A percentile compares a stretch with the other conserved stretches of the same genome.
phyloP scores from a whole-genome alignment of 148 eudicot species.

The Diospyros lotus region DNA sequence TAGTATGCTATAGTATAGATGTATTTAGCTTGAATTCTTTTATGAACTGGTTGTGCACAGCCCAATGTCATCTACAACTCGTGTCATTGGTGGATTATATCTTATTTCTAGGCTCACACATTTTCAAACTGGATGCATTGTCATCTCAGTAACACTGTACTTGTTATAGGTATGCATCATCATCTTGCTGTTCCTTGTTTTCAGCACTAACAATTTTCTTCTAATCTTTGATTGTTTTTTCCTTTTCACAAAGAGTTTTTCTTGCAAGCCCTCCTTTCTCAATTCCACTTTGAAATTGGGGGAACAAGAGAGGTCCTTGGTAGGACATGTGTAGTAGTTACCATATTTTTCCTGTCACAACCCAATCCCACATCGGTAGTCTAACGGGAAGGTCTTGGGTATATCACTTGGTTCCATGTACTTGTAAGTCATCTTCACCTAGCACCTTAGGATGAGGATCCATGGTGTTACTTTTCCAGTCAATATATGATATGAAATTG shows the following conservation, averaged over 20 bases:
- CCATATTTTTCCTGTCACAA: background rate
- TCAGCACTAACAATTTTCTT: background rate
- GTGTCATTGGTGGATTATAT: background rate
- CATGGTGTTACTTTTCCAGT: no score
- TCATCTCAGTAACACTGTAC: background rate
- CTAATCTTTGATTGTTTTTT: background rate
- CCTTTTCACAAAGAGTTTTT: background rate
- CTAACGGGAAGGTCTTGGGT: no score
- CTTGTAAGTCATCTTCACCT: no score
- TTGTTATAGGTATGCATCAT: no score
- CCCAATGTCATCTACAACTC: no score
- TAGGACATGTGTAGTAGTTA: background rate
- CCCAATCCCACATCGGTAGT: background rate
- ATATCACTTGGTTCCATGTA: no score
- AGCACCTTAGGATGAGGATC: no score
- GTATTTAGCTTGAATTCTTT: background rate
- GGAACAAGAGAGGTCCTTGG: slow-evolving; percentile 5
- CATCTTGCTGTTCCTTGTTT: no score
- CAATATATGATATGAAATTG: no score
- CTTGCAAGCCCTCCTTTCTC: background rate
- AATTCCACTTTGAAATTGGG: slow-evolving; percentile 5
- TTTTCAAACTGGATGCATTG: background rate
- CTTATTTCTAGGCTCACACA: no score
- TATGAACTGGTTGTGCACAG: background rate
- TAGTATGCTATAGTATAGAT: no score